A percentile compares a stretch with the other conserved stretches of the same genome.
Evolutionary conservation across 345 rosid genomes (phyloP).

Genomic region (Angophora floribunda): DNA sequence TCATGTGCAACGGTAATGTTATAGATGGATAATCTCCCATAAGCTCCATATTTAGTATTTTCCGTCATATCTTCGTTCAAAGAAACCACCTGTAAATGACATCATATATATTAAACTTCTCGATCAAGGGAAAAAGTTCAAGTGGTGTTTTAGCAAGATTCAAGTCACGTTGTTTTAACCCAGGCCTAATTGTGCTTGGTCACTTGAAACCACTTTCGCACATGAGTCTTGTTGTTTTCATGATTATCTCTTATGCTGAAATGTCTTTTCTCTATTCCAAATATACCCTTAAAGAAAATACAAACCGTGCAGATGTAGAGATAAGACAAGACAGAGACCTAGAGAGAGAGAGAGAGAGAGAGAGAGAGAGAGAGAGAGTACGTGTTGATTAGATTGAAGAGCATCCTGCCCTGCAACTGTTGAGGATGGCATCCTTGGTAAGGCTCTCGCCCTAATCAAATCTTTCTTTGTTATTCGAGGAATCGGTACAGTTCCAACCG

Average conservation of each 20-base stretch:
- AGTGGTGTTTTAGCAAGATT: too few species aligned
- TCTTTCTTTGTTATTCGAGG: neutral
- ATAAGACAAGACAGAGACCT: too few species aligned
- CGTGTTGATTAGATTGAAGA: neutral
- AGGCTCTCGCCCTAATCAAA: neutral
- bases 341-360: too few species aligned
- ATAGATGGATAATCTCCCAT: neutral
- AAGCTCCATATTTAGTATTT: neutral
- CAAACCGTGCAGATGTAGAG: too few species aligned
- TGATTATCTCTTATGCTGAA: too few species aligned
- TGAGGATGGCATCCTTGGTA: neutral
- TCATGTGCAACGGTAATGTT: neutral
- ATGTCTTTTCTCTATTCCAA: too few species aligned
- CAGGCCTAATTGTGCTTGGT: too few species aligned
- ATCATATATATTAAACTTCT: neutral
- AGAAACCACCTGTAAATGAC: neutral
- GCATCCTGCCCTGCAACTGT: neutral
- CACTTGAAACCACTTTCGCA: too few species aligned
- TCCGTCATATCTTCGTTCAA: neutral
- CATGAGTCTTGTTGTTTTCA: too few species aligned
- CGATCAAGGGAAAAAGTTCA: neutral
- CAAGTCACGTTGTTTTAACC: too few species aligned
- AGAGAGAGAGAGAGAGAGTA: neutral
- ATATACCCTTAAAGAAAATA: too few species aligned
- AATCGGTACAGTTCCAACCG: neutral